These are phyloP conservation scores for Aspergillus brunneoviolaceus DNA, from an alignment of 2,329 filamentous ascomycete species.

Conservation along the genomic window DNA sequence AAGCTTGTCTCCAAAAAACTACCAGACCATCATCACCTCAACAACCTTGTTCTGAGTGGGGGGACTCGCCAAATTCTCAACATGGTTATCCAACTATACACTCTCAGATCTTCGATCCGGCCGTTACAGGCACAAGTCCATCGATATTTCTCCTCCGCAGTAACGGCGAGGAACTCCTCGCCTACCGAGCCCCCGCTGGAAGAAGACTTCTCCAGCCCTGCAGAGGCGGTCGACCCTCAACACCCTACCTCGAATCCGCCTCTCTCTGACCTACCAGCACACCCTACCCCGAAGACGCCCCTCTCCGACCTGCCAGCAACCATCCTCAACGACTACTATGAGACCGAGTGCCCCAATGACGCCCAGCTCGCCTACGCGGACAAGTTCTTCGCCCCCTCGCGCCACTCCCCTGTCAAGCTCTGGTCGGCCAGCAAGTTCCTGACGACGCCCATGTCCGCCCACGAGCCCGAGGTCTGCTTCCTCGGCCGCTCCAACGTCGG, in stretches of 20 bases:
- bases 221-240: no score
- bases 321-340: constrained; percentile 51
- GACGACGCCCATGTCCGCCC: constrained; percentile 53
- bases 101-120: constrained; percentile 10
- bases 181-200: no score
- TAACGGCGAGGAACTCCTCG: constrained; percentile 2
- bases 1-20: background rate
- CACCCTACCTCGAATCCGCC: no score
- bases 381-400: constrained; percentile 47
- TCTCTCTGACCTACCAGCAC: constrained; percentile 10
- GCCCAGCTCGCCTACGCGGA: constrained; percentile 48
- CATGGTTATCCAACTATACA: constrained; percentile 10
- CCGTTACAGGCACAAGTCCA: background rate
- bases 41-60: constrained; percentile 10
- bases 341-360: constrained; percentile 47
- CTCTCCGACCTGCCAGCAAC: constrained; percentile 34
- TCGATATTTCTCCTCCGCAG: background rate
- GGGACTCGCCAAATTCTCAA: background rate
- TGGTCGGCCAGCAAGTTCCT: constrained; percentile 63
- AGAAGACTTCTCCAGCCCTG: no score
- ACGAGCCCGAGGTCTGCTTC: constrained; percentile 63
- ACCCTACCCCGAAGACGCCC: constrained; percentile 24
- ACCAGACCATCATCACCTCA: background rate
- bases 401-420: constrained; percentile 54
- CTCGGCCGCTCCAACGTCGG: constrained; percentile 70